Percentiles rank a stretch among this genome's conserved stretches.
These are phyloP conservation scores for Daldinia bambusicola DNA, from an alignment of 495 filamentous ascomycete species.

Conservation along the genomic window DNA sequence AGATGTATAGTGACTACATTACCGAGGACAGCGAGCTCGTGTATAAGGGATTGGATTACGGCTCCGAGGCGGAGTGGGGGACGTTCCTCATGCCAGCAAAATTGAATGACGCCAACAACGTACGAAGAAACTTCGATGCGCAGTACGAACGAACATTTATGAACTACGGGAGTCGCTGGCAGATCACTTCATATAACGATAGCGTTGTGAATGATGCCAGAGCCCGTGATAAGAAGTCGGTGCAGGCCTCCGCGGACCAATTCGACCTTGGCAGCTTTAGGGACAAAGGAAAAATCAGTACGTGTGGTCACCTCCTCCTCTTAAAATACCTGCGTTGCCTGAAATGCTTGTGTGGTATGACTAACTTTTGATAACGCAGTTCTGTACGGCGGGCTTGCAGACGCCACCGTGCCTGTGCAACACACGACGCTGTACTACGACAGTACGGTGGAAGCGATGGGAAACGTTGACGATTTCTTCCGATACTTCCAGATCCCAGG, in stretches of 20 bases:
- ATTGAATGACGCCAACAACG: constrained; percentile 41
- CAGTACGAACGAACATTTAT: constrained; percentile 55
- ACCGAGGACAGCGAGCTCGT: constrained; percentile 61
- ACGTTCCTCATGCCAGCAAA: constrained; percentile 46
- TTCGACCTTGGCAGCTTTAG: constrained; percentile 59
- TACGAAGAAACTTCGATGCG: constrained; percentile 49
- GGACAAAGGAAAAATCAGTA: constrained; percentile 48
- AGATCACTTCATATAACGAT: constrained; percentile 50
- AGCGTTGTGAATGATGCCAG: constrained; percentile 50
- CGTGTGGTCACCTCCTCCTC: not conserved
- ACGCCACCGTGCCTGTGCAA: constrained; percentile 60
- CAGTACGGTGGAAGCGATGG: constrained; percentile 44
- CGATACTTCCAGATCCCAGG: constrained; percentile 57
- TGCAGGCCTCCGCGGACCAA: constrained; percentile 56
- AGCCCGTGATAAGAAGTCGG: constrained; percentile 47
- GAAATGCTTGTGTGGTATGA: not conserved
- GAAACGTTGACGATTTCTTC: constrained; percentile 52
- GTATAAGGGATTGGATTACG: constrained; percentile 60
- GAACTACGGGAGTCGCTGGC: constrained; percentile 49
- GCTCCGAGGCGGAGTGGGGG: constrained; percentile 52
- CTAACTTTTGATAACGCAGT: constrained; percentile 52
- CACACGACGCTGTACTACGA: constrained; percentile 59
- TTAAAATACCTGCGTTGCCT: not conserved
- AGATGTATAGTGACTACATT: constrained; percentile 64
- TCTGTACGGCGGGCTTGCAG: constrained; percentile 66